Evolutionary conservation across 2,329 filamentous ascomycete species (phyloP).

Genomic region (Diplodia seriata): DNA sequence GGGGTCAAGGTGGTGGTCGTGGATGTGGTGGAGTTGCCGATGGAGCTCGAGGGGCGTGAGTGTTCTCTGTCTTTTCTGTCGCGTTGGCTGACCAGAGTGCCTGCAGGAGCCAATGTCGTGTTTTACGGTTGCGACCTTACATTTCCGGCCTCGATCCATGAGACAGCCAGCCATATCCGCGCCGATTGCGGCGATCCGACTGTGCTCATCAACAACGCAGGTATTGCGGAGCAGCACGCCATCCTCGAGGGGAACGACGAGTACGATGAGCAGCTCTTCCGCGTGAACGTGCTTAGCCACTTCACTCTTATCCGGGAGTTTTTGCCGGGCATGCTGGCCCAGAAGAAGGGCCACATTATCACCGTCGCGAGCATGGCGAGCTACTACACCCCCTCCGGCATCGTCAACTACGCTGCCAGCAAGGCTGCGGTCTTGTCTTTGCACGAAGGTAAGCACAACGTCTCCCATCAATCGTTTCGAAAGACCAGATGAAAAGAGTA

Average conservation of each 20-base stretch:
- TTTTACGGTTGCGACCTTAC: conserved; percentile 42
- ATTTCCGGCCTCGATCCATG: conserved; percentile 36
- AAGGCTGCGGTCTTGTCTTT: conserved; percentile 43
- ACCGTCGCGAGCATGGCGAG: conserved; percentile 43
- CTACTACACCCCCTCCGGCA: conserved; percentile 37
- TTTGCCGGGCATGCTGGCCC: conserved; percentile 42
- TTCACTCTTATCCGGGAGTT: conserved; percentile 42
- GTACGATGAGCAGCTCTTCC: conserved; percentile 40
- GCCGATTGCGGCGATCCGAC: conserved; percentile 38
- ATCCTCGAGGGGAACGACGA: conserved; percentile 39
- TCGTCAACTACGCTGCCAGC: conserved; percentile 42
- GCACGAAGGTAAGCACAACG: conserved; percentile 37
- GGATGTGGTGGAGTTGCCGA: conserved; percentile 39
- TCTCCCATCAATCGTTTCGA: no score
- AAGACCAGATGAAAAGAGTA: background rate
- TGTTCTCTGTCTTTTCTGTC: background rate
- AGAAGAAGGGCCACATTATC: conserved; percentile 43
- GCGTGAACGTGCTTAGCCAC: conserved; percentile 43
- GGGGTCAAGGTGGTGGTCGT: conserved; percentile 39
- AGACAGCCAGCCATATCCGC: conserved; percentile 38
- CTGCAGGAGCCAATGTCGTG: conserved; percentile 37
- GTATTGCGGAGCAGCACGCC: conserved; percentile 35
- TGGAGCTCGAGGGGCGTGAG: conserved; percentile 38
- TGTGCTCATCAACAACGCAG: conserved; percentile 46
- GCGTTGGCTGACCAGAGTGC: background rate